Base-by-base conservation (phyloP, 2,329 filamentous ascomycete species). In the Byssochlamys sp. region DNA sequence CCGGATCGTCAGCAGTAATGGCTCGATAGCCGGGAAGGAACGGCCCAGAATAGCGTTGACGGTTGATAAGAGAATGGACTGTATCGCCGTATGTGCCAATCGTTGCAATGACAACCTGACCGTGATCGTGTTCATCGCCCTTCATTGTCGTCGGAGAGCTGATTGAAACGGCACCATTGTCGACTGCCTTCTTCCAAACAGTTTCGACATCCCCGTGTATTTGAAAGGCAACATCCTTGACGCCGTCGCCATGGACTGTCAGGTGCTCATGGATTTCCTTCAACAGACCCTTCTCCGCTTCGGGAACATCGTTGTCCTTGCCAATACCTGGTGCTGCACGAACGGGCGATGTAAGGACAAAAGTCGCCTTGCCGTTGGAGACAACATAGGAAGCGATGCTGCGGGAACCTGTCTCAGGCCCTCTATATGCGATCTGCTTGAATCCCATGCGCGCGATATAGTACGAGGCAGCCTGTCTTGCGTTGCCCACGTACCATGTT, bases 401-500 rank as follows among this genome's bases (percentile, higher is more conserved):
- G 55, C 88, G 83, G 57, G 86, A 90, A 59, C 90, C 90, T 0
- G 90, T 96, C 75, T 95, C 91, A 9, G 95, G 84, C 6, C 90
- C 91, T 52, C 82, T 82, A 75, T 95, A 95, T 60, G 90, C 91
- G 58, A 95, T 76, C 24, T 82, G 82, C 64, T 81, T 79, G 77
- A 96, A 95, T 56, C 89, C 90, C 77, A 95, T 89, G 61, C 90
- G 87, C 19, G 82, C 85, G 63, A 86, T 85, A 76, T 95, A 96
- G 76, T 89, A 95, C 9, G 87, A 83, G 25, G 91, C 90, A 3
- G 90, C 89, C 77, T 96, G 90, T 75, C 95, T 95, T 62, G 91
- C 90, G 71, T 96, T 96, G 68, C 90, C 90, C 33, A 96, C 91
- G 78, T 89, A 95, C 90, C 90, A 95, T 59, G 88, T 90, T 58